Evolutionary conservation across 441 rosid species (phyloP).

Genomic region (Arabidopsis lyrata): DNA sequence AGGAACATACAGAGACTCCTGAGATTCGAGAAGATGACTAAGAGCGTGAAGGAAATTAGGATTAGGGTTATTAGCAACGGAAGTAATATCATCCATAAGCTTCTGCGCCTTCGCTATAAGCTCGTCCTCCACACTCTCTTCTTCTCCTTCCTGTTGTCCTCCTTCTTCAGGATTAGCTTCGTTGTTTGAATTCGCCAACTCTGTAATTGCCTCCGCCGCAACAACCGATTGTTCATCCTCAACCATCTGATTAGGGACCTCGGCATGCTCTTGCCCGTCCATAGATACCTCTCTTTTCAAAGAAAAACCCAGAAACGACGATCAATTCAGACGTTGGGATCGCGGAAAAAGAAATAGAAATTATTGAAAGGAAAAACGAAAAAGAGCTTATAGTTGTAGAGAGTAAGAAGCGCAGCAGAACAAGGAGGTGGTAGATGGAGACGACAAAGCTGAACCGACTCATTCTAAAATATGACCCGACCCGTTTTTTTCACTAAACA

Average conservation of each 20-base stretch:
- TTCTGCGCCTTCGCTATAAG: slow-evolving; percentile 76
- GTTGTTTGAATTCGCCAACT: slow-evolving; percentile 23
- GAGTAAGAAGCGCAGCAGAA: slow-evolving; percentile 22
- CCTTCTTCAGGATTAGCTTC: slow-evolving; percentile 35
- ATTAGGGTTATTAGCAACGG: slow-evolving; percentile 80
- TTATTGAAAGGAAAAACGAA: not conserved
- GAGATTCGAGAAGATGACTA: slow-evolving; percentile 75
- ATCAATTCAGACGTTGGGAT: slow-evolving; percentile 28
- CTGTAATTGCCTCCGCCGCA: slow-evolving; percentile 16
- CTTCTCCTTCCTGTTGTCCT: slow-evolving; percentile 52
- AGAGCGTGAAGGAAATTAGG: slow-evolving; percentile 81
- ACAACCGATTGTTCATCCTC: slow-evolving; percentile 25
- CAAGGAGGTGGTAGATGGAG: slow-evolving; percentile 38
- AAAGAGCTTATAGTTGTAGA: not conserved
- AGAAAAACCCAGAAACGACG: slow-evolving; percentile 3
- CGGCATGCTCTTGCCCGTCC: slow-evolving; percentile 39
- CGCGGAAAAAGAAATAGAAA: not conserved
- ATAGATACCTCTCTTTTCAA: slow-evolving; percentile 16
- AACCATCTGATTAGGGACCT: slow-evolving; percentile 30
- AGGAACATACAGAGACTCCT: slow-evolving; percentile 66
- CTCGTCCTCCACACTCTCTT: slow-evolving; percentile 65
- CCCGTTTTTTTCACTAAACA: slow-evolving; percentile 25
- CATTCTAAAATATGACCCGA: slow-evolving; percentile 36
- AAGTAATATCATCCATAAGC: slow-evolving; percentile 82
- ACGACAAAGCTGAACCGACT: slow-evolving; percentile 41